Conservation (phyloP, 139 green algal genomes). For the Mychonastes homosphaera region DNA sequence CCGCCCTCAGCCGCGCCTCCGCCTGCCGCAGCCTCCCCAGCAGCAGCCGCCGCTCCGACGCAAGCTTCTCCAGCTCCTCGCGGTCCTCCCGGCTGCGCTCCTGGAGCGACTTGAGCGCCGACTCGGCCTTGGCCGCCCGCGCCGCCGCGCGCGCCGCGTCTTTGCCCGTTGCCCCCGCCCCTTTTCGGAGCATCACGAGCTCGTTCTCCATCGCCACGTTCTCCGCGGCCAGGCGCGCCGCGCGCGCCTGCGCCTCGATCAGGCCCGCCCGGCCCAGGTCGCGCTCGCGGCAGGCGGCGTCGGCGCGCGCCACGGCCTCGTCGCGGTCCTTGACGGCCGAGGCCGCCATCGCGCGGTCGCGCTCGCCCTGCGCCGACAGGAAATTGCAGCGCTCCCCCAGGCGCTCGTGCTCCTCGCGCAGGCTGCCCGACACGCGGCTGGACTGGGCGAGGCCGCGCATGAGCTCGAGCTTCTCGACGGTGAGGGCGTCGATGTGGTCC, state of each 20-base stretch:
- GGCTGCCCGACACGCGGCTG: conserved; percentile 23
- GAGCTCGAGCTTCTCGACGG: conserved; percentile 58
- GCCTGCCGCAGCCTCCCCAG: conserved; percentile 6
- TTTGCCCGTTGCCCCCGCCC: background rate
- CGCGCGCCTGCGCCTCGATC: background rate
- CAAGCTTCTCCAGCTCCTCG: background rate
- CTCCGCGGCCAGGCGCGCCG: conserved; percentile 23
- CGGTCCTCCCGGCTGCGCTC: background rate
- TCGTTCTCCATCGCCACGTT: conserved; percentile 38
- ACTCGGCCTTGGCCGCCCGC: background rate
- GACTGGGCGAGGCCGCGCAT: conserved; percentile 43
- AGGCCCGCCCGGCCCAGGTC: background rate
- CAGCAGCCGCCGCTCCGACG: conserved; percentile 11
- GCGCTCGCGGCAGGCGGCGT: background rate
- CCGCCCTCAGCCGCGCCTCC: too few species aligned
- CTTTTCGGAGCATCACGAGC: conserved; percentile 10
- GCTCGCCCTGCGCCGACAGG: conserved; percentile 18
- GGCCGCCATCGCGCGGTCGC: conserved; percentile 11
- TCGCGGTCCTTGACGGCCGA: too few species aligned
- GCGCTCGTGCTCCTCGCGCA: conserved; percentile 45
- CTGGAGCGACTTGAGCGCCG: background rate
- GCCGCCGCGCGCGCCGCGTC: background rate
- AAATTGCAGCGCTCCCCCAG: conserved; percentile 42
- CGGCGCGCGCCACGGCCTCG: background rate
- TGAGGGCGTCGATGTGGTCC: conserved; percentile 66